Conservation (phyloP, 169 alveolate genomes). For the Eimeria maxima region DNA sequence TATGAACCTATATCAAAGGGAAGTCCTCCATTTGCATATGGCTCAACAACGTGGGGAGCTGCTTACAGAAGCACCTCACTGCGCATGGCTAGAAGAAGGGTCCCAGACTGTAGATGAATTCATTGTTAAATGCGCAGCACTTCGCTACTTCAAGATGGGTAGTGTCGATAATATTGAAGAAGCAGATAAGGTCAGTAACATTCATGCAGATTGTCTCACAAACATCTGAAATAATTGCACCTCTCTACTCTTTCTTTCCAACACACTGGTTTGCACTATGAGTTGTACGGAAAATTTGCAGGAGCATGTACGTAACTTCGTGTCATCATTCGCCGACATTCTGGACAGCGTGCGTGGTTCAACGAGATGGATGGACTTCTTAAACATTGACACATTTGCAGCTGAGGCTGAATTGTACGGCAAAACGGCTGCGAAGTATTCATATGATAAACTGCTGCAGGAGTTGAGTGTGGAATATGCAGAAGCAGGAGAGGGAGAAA, state of each 20-base stretch:
- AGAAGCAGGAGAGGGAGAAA: not conserved
- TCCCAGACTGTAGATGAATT: not conserved
- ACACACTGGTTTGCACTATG: not conserved
- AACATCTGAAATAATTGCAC: not conserved
- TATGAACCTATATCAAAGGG: slow-evolving; percentile 55
- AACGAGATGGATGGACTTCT: slow-evolving; percentile 70
- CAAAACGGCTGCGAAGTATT: slow-evolving; percentile 53
- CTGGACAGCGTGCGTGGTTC: slow-evolving; percentile 49
- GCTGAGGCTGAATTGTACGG: slow-evolving; percentile 74
- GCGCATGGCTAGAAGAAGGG: slow-evolving; percentile 54
- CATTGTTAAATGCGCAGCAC: slow-evolving; percentile 55
- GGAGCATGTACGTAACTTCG: slow-evolving; percentile 26
- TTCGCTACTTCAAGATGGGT: slow-evolving; percentile 75
- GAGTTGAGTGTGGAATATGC: slow-evolving; percentile 39
- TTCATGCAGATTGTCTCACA: not conserved
- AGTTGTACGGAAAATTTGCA: not conserved
- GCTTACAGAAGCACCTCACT: slow-evolving; percentile 53
- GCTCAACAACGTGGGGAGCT: slow-evolving; percentile 17
- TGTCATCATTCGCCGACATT: slow-evolving; percentile 10
- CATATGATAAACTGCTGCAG: slow-evolving; percentile 60
- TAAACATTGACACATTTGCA: slow-evolving; percentile 29
- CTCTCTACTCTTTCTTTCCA: not conserved
- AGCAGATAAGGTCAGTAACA: not conserved
- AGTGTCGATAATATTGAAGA: slow-evolving; percentile 18
- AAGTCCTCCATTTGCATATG: slow-evolving; percentile 43